Percentiles rank a stretch among this genome's conserved stretches.
Conservation (phyloP, 2,329 filamentous ascomycete species). For the Dactylellina leptospora region DNA sequence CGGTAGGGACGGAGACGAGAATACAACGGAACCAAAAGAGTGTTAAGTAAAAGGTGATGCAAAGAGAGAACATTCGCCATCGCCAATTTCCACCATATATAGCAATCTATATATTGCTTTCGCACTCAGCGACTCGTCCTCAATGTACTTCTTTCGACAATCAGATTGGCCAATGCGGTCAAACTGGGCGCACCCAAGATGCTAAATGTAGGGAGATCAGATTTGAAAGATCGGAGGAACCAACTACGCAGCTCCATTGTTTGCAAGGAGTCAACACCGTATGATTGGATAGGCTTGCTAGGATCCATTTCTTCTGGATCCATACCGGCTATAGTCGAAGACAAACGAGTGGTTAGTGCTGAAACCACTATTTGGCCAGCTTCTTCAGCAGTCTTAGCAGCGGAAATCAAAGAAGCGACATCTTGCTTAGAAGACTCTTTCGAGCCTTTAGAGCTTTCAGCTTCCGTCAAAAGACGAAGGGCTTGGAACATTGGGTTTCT, state of each 20-base stretch:
- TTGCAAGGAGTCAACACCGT: constrained; percentile 27
- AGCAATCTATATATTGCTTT: no score
- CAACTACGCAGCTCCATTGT: constrained; percentile 33
- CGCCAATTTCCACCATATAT: no score
- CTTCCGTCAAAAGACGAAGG: neutral
- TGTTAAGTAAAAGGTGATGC: no score
- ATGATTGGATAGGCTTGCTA: constrained; percentile 19
- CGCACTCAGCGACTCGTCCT: no score
- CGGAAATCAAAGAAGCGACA: neutral
- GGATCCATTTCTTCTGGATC: constrained; percentile 24
- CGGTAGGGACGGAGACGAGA: no score
- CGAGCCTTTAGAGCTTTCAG: neutral
- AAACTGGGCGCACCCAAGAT: constrained; percentile 28
- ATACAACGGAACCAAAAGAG: no score
- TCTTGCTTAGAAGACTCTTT: constrained; percentile 6
- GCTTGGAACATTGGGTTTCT: constrained; percentile 33
- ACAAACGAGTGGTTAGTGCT: constrained; percentile 14
- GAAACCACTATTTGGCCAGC: constrained; percentile 4
- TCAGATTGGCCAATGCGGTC: constrained; percentile 2
- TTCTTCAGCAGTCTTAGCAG: constrained; percentile 23
- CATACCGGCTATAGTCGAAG: constrained; percentile 18
- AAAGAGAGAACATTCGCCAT: no score
- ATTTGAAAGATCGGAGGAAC: constrained; percentile 19
- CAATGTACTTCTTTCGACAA: constrained; percentile 11
- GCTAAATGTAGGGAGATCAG: constrained; percentile 20